Base-by-base conservation (phyloP, 2,329 filamentous ascomycete species). In the Gremmenia infestans region DNA sequence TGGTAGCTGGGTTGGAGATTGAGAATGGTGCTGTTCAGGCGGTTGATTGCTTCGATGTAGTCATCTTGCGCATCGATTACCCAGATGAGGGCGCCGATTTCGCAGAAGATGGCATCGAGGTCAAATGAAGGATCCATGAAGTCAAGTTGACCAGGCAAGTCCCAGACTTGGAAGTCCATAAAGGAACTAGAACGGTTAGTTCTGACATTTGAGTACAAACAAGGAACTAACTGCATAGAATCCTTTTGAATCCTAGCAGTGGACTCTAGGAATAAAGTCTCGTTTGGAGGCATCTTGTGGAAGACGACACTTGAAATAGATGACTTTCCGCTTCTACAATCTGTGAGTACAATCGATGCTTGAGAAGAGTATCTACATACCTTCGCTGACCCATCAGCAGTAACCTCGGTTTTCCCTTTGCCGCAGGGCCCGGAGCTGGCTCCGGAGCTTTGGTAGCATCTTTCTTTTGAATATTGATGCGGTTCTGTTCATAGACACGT, bases 251-350 rank as follows among this genome's bases (percentile, higher is more conserved):
- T 95, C 35, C 89, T 83, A 9, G 91, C 92, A 4, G 94, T 99
- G 0, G 94, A 96, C 72, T 97, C 94, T 17, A 99, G 81, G 67
- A 96, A 99, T 15, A 99, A 76, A 0, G 94, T 97, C 75, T 99
- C 95, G 65, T 89, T 95, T 2, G 94, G 92, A 3, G 93, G 91
- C 69, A 97, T 86, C 72, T 99, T 99, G 74, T 97, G 92, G 68
- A 99, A 97, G n/a, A 99, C 93, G 48, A 99, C 95, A 68, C 91
- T 97, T 25, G 92, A 94, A 70, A 99, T 97, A 5, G 94, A 99
- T 0, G 94, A 97, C 72, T 99, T 99, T 58, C 94, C 94, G 70
- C 92, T 97, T 76, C 94, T 99, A 63, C 25, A 62, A 23, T 53
- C 15, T 36, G 54, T 72, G 45, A 67, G 60, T 43, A 25, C 12